Conservation (phyloP, 192 early-diverging fungal species). For the Gonapodya prolifera region DNA sequence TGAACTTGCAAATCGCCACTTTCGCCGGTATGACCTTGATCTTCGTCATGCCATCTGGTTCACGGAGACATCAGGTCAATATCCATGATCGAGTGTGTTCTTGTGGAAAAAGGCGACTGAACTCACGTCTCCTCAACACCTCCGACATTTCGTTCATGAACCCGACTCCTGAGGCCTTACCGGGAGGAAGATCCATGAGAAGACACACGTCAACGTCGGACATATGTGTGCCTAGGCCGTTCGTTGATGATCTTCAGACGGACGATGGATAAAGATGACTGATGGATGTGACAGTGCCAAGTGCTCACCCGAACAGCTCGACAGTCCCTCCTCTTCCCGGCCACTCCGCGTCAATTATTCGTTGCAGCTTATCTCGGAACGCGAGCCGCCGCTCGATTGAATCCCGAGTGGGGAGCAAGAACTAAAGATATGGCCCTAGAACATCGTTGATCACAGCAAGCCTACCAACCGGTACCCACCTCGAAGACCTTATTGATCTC, state of each 20-base stretch:
- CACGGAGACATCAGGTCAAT: background rate
- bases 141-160: slow-evolving; percentile 44
- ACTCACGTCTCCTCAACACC: slow-evolving; percentile 60
- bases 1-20: slow-evolving; percentile 86
- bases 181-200: no score
- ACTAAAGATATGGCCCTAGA: no score
- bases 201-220: slow-evolving; percentile 91
- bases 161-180: slow-evolving; percentile 72
- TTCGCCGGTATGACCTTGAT: slow-evolving; percentile 71
- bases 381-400: no score
- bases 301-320: slow-evolving; percentile 76
- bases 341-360: slow-evolving; percentile 67
- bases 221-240: slow-evolving; percentile 66
- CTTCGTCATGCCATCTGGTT: slow-evolving; percentile 69
- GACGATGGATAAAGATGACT: slow-evolving; percentile 7
- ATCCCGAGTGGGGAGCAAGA: no score
- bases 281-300: background rate
- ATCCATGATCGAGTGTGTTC: background rate
- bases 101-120: background rate
- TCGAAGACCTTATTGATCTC: no score
- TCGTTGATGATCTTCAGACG: slow-evolving; percentile 64
- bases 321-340: slow-evolving; percentile 61
- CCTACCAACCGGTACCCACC: no score
- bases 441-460: no score
- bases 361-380: slow-evolving; percentile 71